These are phyloP conservation scores for Aphanoascus verrucosus DNA, from an alignment of 2,329 filamentous ascomycete genomes.

Conservation along the genomic window DNA sequence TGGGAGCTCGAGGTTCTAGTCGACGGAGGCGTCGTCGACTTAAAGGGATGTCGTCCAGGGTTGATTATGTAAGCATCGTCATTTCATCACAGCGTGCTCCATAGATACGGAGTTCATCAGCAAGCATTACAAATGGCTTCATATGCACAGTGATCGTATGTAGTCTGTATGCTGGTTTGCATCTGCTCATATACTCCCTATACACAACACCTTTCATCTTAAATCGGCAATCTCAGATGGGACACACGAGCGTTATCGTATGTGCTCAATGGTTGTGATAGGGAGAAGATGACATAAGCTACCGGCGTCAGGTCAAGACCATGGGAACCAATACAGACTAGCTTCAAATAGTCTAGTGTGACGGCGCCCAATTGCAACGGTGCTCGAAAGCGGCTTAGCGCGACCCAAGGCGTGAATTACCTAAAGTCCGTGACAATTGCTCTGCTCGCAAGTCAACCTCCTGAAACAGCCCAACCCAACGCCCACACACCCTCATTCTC, in stretches of 20 bases:
- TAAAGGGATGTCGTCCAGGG: not conserved
- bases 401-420: not conserved
- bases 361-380: slow-evolving; percentile 2
- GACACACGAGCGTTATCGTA: too few relatives aligned
- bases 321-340: not conserved
- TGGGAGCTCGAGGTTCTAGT: not conserved
- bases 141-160: not conserved
- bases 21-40: too few relatives aligned
- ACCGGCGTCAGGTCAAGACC: not conserved
- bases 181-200: not conserved
- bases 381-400: slow-evolving; percentile 8
- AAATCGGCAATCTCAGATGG: too few relatives aligned
- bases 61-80: not conserved
- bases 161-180: not conserved
- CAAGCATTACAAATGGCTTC: not conserved
- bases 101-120: not conserved
- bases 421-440: slow-evolving; percentile 4
- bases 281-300: slow-evolving; percentile 1
- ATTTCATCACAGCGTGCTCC: not conserved
- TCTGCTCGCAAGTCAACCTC: slow-evolving; percentile 6
- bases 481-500: not conserved
- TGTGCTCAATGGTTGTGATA: too few relatives aligned
- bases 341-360: not conserved
- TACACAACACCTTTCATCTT: not conserved
- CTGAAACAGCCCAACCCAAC: slow-evolving; percentile 12